Evolutionary conservation across 108 stramenopile genomes (phyloP).

Genomic region (Conticribra weissflogii): DNA sequence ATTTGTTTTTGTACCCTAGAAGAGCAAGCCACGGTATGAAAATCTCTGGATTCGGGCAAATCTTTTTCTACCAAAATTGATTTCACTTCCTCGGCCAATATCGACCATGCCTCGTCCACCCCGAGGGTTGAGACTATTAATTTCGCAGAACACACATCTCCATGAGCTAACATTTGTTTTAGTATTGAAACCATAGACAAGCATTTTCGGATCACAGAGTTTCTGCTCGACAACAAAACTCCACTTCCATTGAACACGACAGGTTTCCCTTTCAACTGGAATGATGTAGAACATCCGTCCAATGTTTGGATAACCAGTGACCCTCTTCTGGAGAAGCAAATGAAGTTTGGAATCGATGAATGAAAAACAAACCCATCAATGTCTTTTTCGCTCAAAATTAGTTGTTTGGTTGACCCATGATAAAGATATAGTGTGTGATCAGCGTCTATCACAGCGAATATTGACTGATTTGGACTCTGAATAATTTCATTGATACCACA

Average conservation of each 20-base stretch:
- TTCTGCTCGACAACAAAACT: neutral
- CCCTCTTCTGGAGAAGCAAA: conserved; percentile 60
- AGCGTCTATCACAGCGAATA: conserved; percentile 59
- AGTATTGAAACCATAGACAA: neutral
- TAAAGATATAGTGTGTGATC: conserved; percentile 34
- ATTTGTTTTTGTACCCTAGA: neutral
- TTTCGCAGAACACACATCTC: neutral
- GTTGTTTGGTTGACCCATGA: conserved; percentile 44
- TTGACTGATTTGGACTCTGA: conserved; percentile 9
- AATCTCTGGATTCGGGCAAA: neutral
- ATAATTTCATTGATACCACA: conserved; percentile 36
- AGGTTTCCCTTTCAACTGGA: neutral
- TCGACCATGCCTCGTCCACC: neutral
- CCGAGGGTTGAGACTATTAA: neutral
- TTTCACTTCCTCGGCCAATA: neutral
- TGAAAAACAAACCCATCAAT: conserved; percentile 54
- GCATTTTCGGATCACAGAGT: neutral
- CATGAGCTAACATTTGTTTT: neutral
- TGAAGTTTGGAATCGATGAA: conserved; percentile 55
- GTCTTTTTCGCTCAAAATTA: conserved; percentile 35
- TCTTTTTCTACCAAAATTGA: neutral
- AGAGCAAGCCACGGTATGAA: neutral
- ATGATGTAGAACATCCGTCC: neutral
- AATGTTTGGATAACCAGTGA: conserved; percentile 52
- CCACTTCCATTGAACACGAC: neutral